Conservation (phyloP, 1,139 yeast genomes). For the Sugiyamaella pinicola region DNA sequence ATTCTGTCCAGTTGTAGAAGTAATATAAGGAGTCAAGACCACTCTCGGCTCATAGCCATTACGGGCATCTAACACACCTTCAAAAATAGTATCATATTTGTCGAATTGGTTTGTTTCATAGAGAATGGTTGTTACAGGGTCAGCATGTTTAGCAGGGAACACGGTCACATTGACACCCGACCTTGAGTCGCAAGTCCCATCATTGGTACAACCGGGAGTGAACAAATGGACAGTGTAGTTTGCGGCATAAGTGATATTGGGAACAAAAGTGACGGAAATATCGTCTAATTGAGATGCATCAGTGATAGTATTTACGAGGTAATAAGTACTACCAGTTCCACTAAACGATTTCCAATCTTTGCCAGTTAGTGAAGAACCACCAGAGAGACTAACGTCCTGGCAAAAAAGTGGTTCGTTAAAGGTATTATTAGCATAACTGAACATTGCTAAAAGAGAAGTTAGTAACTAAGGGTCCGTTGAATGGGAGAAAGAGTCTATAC, state of each 20-base stretch:
- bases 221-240: slow-evolving; percentile 68
- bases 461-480: neutral
- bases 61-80: slow-evolving; percentile 63
- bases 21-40: slow-evolving; percentile 41
- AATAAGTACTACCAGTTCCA: slow-evolving; percentile 32
- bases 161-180: slow-evolving; percentile 80
- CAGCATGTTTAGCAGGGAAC: slow-evolving; percentile 48
- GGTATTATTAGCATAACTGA: slow-evolving; percentile 73
- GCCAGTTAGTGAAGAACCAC: slow-evolving; percentile 31
- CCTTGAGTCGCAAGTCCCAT: slow-evolving; percentile 67
- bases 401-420: slow-evolving; percentile 62
- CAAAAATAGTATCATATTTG: slow-evolving; percentile 76
- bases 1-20: slow-evolving; percentile 40
- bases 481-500: slow-evolving; percentile 5
- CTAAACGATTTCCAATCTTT: slow-evolving; percentile 36
- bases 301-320: slow-evolving; percentile 44
- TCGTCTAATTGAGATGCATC: slow-evolving; percentile 41
- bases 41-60: slow-evolving; percentile 53
- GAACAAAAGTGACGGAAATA: slow-evolving; percentile 60
- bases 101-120: slow-evolving; percentile 79
- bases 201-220: slow-evolving; percentile 85
- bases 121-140: slow-evolving; percentile 49
- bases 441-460: slow-evolving; percentile 40
- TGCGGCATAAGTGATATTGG: slow-evolving; percentile 71
- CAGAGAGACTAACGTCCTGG: slow-evolving; percentile 27